Evolutionary conservation across 345 rosid genomes (phyloP), one percentile per base, ranked within the genome.

Genomic region (Aquilaria sinensis): DNA sequence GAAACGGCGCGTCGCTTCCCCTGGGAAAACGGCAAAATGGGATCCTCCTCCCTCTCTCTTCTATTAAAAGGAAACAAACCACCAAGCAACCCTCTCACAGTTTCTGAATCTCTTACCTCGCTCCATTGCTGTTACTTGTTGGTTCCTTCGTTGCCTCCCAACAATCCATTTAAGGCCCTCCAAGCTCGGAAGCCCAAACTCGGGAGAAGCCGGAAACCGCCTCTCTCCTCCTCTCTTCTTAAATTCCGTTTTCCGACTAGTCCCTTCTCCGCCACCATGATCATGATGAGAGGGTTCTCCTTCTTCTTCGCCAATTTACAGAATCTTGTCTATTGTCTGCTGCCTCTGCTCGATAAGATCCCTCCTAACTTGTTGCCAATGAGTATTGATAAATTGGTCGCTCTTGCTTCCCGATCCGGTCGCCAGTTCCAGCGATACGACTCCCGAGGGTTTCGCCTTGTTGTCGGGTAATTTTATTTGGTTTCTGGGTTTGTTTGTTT

Each of bases 361-460:
- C 75, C 79, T 0, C 57, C 65, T 1, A 60, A 79, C 10, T 33
- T 58, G 61, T 65, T 75, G 23, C 75, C 81, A 43, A 57, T 74
- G 37, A 84, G 74, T 50, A 63, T 82, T 34, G 75, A 82, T 60
- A 75, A 80, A 1, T 63, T 75, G 67, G 75, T 78, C 53, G 63
- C 83, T 56, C 66, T 78, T 33, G 75, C 71, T 46, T 82, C 85
- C 72, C 86, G 96, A 2, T 80, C 90, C 47, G 92, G 96, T 31
- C 78, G 96, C 31, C 80, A 80, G 62, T 69, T 78, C 16, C 96
- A 88, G 67, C 89, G 86, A 29, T 88, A 88, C 70, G 66, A 82
- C 11, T 56, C 11, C 31, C 46, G 73, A 15, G 92, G 90, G 2
- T 64, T 56, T 60, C 88, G 96, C 59, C 89, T 77, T 43, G 92